Evolutionary conservation across 2,329 filamentous ascomycete species (phyloP).

Genomic region (Colletotrichum noveboracense): DNA sequence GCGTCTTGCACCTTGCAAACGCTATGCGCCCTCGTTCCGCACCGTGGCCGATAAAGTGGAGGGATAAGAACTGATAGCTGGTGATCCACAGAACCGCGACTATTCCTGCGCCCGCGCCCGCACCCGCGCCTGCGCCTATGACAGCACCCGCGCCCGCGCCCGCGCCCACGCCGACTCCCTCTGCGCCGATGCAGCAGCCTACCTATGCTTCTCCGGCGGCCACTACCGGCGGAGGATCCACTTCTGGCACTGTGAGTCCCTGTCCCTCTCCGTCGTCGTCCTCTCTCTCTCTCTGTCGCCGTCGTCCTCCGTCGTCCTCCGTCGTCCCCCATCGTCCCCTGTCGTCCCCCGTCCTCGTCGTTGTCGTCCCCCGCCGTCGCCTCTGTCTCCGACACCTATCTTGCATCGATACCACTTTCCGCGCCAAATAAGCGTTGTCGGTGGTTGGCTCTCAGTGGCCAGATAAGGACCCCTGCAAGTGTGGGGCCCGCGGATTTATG

Average conservation of each 20-base stretch:
- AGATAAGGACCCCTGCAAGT: background rate
- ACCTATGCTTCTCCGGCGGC: conserved; percentile 10
- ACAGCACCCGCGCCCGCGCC: background rate
- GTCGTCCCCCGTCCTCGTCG: background rate
- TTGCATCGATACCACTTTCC: background rate
- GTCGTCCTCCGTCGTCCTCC: background rate
- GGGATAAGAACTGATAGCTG: conserved; percentile 4
- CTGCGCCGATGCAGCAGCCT: background rate
- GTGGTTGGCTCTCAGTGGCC: background rate
- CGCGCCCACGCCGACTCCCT: background rate
- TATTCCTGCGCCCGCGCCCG: conserved; percentile 6
- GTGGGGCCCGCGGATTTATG: background rate
- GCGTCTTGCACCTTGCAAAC: background rate
- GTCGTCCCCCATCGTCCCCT: background rate
- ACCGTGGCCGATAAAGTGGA: background rate
- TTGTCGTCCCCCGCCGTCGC: background rate
- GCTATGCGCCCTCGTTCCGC: background rate
- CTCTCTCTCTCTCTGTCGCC: background rate
- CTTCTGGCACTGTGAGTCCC: conserved; percentile 6
- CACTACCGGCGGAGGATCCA: conserved; percentile 4
- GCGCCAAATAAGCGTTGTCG: background rate
- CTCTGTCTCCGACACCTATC: background rate
- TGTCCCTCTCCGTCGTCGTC: background rate
- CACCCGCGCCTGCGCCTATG: conserved; percentile 10
- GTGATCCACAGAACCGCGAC: conserved; percentile 15